Base-by-base conservation (phyloP, 139 green algal genomes). In the Chlorella sp. region DNA sequence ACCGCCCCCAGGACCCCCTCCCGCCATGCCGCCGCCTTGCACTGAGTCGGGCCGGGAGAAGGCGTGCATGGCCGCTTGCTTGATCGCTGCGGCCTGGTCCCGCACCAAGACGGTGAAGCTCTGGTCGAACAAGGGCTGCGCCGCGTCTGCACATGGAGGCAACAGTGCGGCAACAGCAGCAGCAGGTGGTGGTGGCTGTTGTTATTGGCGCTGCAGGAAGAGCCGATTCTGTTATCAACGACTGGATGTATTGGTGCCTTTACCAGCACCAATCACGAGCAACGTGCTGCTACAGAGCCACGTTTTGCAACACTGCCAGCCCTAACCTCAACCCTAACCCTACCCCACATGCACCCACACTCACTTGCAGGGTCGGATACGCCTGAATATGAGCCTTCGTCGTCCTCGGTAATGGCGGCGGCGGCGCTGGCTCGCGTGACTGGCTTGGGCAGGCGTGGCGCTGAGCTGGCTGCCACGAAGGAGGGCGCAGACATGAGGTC, bases 341-440 rank as follows among this genome's bases (percentile, higher is more conserved):
- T 30, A 67, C 55, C 4, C 42, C 42, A 55, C 42, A 10, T 17
- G 17, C 42, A 10, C 10, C 17, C 42, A 55, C 10, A 10, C 42
- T 55, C 42, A 55, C 17, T 17, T 55, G 42, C 42, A 55, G 70
- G 69, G 29, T n/a, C n/a, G n/a, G n/a, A n/a, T n/a, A n/a, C n/a
- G n/a, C n/a, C n/a, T n/a, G n/a, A n/a, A n/a, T n/a, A n/a, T n/a
- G n/a, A n/a, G n/a, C n/a, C n/a, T n/a, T n/a, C n/a, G n/a, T n/a
- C n/a, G n/a, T n/a, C n/a, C n/a, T n/a, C n/a, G n/a, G n/a, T n/a
- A n/a, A 64, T 72, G 14, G 74, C 80, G 5, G 72, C 81, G n/a
- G 82, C 69, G 24, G 74, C 81, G 2, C 74, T 76, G 6, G 70
- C 76, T n/a, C 87, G 75, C 14, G 85, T 88, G 32, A 89, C 63